These are phyloP conservation scores for Zygosaccharomyces gambellarensis DNA, from an alignment of 805 yeast species.

Conservation along the genomic window DNA sequence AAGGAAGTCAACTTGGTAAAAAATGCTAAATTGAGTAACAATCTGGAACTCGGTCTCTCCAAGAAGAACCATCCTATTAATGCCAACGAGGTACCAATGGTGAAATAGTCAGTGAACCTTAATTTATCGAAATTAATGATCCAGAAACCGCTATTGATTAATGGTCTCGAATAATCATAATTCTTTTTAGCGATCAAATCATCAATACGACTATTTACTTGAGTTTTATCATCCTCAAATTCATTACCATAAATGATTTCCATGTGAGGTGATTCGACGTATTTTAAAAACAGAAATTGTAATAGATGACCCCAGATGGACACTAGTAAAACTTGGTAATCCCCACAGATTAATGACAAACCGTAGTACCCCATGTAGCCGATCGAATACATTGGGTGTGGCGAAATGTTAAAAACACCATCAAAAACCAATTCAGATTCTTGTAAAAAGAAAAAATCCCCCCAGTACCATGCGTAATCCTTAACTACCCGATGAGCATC, in stretches of 20 bases:
- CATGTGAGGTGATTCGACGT: slow-evolving; percentile 82
- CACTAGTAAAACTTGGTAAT: slow-evolving; percentile 62
- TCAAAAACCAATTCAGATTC: slow-evolving; percentile 69
- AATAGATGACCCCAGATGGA: slow-evolving; percentile 71
- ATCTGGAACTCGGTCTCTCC: slow-evolving; percentile 20
- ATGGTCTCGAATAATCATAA: slow-evolving; percentile 47
- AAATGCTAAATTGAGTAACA: slow-evolving; percentile 41
- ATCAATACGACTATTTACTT: slow-evolving; percentile 31
- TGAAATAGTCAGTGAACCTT: slow-evolving; percentile 59
- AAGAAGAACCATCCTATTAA: slow-evolving; percentile 33
- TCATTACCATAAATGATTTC: slow-evolving; percentile 66
- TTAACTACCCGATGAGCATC: slow-evolving; percentile 86
- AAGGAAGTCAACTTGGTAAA: slow-evolving; percentile 48
- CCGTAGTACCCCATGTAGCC: slow-evolving; percentile 89
- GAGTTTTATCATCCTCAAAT: slow-evolving; percentile 32
- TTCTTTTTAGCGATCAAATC: slow-evolving; percentile 36
- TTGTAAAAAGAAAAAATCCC: slow-evolving; percentile 81
- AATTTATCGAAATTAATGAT: slow-evolving; percentile 58
- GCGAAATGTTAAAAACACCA: slow-evolving; percentile 85
- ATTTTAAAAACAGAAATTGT: slow-evolving; percentile 69
- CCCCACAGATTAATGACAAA: slow-evolving; percentile 68
- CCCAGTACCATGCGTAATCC: slow-evolving; percentile 95
- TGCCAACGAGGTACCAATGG: slow-evolving; percentile 44
- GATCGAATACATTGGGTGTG: slow-evolving; percentile 89
- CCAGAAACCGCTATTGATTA: slow-evolving; percentile 43